Conservation (phyloP, 495 filamentous ascomycete species). For the Tuber microsphaerosporum region DNA sequence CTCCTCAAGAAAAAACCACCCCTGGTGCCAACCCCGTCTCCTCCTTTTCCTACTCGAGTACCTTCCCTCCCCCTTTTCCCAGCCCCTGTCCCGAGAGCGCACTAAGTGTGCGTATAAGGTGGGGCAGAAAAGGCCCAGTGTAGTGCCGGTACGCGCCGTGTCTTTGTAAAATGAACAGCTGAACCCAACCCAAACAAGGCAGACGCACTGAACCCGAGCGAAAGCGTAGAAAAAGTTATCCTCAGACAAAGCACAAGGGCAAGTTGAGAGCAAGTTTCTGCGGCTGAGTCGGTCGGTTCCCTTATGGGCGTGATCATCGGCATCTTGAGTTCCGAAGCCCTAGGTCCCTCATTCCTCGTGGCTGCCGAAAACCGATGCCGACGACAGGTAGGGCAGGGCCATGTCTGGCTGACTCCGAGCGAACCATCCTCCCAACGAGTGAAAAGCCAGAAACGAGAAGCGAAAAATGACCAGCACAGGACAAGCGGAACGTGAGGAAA, state of each 20-base stretch:
- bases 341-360: neutral
- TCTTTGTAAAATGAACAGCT: neutral
- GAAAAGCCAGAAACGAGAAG: neutral
- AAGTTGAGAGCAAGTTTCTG: neutral
- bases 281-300: neutral
- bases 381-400: neutral
- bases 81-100: neutral
- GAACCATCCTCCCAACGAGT: neutral
- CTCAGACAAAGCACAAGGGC: neutral
- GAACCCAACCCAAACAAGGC: neutral
- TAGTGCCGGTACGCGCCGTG: neutral
- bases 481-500: neutral
- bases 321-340: neutral
- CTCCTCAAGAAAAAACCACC: neutral
- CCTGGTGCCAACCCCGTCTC: neutral
- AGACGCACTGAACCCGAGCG: neutral
- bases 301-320: neutral
- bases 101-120: neutral
- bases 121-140: neutral
- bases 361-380: neutral
- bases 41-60: neutral
- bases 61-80: neutral
- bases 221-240: neutral
- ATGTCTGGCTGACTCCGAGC: neutral
- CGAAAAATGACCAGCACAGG: neutral